A percentile compares a stretch with the other conserved stretches of the same genome.
phyloP scores from a whole-genome alignment of 2,329 filamentous ascomycete genomes.

The Epicoccum sorghinum region DNA sequence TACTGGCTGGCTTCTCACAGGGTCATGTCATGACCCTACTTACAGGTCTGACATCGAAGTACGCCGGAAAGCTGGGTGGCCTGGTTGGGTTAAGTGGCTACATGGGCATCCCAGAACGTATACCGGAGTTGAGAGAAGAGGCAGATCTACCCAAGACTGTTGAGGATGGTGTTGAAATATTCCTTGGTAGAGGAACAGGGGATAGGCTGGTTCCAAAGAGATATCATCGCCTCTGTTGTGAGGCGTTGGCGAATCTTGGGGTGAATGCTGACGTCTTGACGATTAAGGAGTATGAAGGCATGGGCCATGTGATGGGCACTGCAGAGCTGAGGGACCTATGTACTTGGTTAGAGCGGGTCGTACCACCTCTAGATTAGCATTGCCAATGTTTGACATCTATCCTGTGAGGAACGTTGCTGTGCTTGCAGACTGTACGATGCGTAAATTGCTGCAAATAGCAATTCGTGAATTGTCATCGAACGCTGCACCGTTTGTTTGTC shows the following conservation, averaged over 20 bases:
- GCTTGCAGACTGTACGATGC: not conserved
- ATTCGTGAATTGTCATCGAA: no score
- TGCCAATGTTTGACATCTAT: no score
- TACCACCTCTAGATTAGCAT: conserved; percentile 42
- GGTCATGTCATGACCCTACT: conserved; percentile 55
- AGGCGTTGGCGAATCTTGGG: conserved; percentile 49
- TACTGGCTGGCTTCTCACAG: conserved; percentile 57
- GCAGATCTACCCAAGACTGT: conserved; percentile 43
- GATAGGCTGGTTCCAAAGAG: conserved; percentile 56
- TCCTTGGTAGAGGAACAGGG: conserved; percentile 55
- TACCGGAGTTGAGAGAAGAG: conserved; percentile 48
- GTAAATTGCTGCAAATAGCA: no score
- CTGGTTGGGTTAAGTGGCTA: conserved; percentile 56
- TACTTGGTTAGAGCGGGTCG: conserved; percentile 49
- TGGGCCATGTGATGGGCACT: conserved; percentile 54
- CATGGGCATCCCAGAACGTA: conserved; percentile 50
- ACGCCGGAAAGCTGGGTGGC: conserved; percentile 49
- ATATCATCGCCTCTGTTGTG: conserved; percentile 51
- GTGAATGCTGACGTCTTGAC: conserved; percentile 48
- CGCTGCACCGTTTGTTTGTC: no score
- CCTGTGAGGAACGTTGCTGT: not conserved
- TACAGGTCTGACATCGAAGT: conserved; percentile 50
- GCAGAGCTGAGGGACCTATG: conserved; percentile 55
- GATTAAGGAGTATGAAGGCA: conserved; percentile 55
- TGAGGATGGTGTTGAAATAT: conserved; percentile 49